Evolutionary conservation across 768 basidiomycete species (phyloP).

Genomic region (Boletus rubescentipes): DNA sequence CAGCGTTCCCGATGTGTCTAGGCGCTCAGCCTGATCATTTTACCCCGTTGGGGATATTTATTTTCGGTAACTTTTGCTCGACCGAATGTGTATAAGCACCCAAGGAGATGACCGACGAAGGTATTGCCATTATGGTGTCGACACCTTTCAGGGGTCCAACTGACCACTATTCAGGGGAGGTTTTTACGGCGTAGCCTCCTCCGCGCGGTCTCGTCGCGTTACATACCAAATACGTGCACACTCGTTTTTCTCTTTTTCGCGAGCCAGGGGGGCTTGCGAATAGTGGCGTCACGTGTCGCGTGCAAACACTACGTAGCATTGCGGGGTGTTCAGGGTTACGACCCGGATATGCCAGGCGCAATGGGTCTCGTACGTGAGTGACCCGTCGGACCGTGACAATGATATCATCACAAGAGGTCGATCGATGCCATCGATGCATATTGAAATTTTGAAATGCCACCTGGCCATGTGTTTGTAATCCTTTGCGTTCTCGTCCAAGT

Average conservation of each 20-base stretch:
- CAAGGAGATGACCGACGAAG: not conserved
- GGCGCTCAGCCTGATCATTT: conserved; percentile 1
- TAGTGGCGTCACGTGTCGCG: not conserved
- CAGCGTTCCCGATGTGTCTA: conserved; percentile 10
- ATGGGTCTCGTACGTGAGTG: not conserved
- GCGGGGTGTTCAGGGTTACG: conserved; percentile 13
- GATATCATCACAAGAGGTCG: conserved; percentile 6
- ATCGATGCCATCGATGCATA: too few species aligned
- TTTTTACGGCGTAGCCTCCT: not conserved
- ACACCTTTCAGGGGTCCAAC: conserved; percentile 1
- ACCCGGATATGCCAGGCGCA: not conserved
- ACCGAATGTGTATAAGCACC: not conserved
- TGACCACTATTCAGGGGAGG: not conserved
- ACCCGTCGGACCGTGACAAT: not conserved
- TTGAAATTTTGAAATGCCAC: too few species aligned
- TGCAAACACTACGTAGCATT: not conserved
- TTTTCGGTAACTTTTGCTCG: not conserved
- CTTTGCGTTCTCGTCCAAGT: too few species aligned
- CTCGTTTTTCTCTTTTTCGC: not conserved
- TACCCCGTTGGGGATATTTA: conserved; percentile 4
- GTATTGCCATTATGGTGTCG: not conserved
- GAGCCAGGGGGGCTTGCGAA: not conserved
- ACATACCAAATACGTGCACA: not conserved
- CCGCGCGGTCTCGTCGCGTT: not conserved
- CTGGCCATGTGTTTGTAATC: too few species aligned